Percentiles rank a stretch among this genome's conserved stretches.
Conservation (phyloP, 805 yeast species). For the Komagataella pseudopastoris region DNA sequence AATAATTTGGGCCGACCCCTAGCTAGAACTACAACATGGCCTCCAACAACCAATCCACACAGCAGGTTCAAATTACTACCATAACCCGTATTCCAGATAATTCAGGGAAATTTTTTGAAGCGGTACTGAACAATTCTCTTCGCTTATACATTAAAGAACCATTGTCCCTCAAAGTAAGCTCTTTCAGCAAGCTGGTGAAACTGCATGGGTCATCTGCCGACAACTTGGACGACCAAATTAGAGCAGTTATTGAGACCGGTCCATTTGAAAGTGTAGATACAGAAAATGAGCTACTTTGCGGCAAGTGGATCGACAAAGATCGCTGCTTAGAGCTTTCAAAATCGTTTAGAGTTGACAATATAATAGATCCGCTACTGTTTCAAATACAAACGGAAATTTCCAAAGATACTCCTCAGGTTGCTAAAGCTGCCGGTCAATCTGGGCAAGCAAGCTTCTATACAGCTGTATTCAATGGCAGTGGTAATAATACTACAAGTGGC, state of each 20-base stretch:
- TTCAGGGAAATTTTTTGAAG: not conserved
- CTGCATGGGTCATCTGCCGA: slow-evolving; percentile 1
- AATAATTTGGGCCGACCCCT: not conserved
- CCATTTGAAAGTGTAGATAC: not conserved
- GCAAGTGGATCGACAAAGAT: not conserved
- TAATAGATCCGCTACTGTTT: not conserved
- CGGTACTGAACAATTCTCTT: not conserved
- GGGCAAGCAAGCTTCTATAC: not conserved
- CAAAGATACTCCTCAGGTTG: not conserved
- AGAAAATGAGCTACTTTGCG: not conserved
- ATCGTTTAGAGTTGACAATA: not conserved
- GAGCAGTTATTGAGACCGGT: not conserved
- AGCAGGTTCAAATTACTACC: not conserved
- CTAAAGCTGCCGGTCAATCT: not conserved
- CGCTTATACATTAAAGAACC: not conserved
- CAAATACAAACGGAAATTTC: not conserved
- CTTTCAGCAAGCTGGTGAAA: not conserved
- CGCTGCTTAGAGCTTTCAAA: not conserved
- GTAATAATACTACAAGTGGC: not conserved
- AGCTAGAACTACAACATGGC: not conserved
- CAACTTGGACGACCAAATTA: slow-evolving; percentile 1
- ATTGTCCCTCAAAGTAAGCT: not conserved
- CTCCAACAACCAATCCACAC: not conserved
- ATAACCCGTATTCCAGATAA: not conserved
- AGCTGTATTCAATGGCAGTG: slow-evolving; percentile 1